Conservation (phyloP, 345 rosid genomes). For the Nasturtium officinale region DNA sequence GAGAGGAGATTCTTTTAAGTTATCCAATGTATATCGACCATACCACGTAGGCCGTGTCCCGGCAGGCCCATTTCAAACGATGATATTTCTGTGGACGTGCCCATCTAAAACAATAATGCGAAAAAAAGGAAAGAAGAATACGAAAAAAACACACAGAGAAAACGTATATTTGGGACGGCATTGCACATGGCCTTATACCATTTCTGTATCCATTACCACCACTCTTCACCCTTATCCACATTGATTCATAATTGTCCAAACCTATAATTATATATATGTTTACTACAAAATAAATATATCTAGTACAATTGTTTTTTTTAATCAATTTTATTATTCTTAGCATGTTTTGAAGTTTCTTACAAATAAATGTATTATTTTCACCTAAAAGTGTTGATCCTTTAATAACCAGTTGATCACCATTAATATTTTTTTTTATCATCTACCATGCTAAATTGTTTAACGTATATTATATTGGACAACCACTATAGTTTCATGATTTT, state of each 20-base stretch:
- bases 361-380: neutral
- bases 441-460: neutral
- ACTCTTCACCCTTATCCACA: conserved; percentile 9
- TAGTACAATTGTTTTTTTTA: neutral
- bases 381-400: neutral
- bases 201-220: neutral
- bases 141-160: neutral
- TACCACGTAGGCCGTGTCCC: neutral
- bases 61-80: neutral
- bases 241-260: neutral
- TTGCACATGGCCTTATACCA: neutral
- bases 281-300: neutral
- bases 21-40: neutral
- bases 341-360: neutral
- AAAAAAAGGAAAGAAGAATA: neutral
- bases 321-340: neutral
- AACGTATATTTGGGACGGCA: neutral
- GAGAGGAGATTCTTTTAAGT: neutral
- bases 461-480: neutral
- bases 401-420: neutral
- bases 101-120: neutral
- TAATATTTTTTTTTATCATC: neutral
- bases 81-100: neutral
- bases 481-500: neutral
- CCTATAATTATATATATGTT: neutral